Percentiles rank a stretch among this genome's conserved stretches.
phyloP scores from a whole-genome alignment of 1,284 basidiomycete genomes.

The Entoloma clypeatum region DNA sequence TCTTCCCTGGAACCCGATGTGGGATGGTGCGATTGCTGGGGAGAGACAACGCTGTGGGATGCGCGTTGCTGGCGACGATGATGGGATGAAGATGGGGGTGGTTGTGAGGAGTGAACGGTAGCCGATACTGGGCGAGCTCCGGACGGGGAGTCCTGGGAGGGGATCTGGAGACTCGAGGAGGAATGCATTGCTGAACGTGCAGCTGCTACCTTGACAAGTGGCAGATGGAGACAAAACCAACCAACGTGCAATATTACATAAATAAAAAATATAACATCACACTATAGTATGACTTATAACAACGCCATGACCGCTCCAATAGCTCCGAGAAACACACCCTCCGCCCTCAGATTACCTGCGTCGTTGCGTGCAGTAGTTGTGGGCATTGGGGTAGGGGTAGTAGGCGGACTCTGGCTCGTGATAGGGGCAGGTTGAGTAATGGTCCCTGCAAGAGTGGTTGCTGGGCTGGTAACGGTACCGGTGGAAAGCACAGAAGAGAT shows the following conservation, averaged over 20 bases:
- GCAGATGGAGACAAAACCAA: slow-evolving; percentile 1
- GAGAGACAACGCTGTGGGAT: slow-evolving; percentile 38
- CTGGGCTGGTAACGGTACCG: too few relatives aligned
- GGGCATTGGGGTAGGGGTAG: slow-evolving; percentile 4
- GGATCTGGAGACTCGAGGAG: slow-evolving; percentile 27
- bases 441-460: not conserved
- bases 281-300: slow-evolving; percentile 5
- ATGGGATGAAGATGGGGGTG: slow-evolving; percentile 24
- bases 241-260: slow-evolving; percentile 11
- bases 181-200: slow-evolving; percentile 15
- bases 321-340: slow-evolving; percentile 12
- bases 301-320: slow-evolving; percentile 17
- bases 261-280: slow-evolving; percentile 7
- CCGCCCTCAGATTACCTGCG: slow-evolving; percentile 13
- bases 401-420: not conserved
- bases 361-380: slow-evolving; percentile 7
- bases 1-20: slow-evolving; percentile 23
- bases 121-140: slow-evolving; percentile 30
- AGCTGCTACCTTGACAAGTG: slow-evolving; percentile 7
- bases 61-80: slow-evolving; percentile 37
- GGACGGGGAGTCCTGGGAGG: slow-evolving; percentile 18
- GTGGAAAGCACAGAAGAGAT: too few relatives aligned
- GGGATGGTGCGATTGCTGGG: slow-evolving; percentile 21
- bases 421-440: too few relatives aligned
- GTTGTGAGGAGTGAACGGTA: slow-evolving; percentile 26